Conservation (phyloP, 176 grass and related monocot species). For the Thinopyrum elongatum region DNA sequence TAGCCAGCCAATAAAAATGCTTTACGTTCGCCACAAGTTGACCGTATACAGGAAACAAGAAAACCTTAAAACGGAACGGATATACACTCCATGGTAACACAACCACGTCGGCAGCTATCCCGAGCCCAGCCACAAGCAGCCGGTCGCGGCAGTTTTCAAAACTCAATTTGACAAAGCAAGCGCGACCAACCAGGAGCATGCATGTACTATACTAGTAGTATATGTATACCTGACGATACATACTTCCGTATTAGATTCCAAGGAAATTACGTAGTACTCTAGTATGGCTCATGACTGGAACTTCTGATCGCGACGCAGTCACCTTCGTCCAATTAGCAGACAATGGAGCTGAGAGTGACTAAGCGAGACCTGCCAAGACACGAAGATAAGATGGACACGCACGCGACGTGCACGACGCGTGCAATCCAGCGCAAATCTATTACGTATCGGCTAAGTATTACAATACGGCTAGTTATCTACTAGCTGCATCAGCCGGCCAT, state of each 20-base stretch:
- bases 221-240: no score
- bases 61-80: background rate
- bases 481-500: background rate
- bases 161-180: background rate
- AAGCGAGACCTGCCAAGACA: background rate
- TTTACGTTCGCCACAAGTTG: background rate
- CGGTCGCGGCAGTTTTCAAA: background rate
- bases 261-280: no score
- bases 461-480: background rate
- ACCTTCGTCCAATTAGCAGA: background rate
- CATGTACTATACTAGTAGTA: no score
- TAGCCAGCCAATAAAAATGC: no score
- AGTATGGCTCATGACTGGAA: background rate
- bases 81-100: background rate
- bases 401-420: background rate
- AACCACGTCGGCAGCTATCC: background rate
- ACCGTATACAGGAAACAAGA: background rate
- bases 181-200: background rate
- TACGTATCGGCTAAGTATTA: background rate
- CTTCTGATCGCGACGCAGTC: background rate
- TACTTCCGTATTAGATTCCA: background rate
- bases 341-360: background rate
- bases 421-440: background rate
- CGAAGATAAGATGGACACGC: background rate
- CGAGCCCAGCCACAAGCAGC: no score